phyloP scores from a whole-genome alignment of 164 flowering plant species.

The Aristolochia contorta region DNA sequence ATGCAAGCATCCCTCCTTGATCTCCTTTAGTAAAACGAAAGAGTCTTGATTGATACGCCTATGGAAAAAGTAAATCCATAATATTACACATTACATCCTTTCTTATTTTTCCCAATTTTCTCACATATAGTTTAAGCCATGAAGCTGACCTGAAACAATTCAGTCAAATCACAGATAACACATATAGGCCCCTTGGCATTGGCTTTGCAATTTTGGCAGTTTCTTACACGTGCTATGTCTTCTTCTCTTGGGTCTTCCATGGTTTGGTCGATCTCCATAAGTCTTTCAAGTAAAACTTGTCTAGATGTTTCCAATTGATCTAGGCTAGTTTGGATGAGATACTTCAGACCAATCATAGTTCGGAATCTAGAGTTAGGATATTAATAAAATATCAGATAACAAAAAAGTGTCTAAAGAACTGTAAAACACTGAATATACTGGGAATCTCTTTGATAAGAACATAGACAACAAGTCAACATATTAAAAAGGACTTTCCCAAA shows the following conservation, averaged over 20 bases:
- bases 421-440: too few species aligned
- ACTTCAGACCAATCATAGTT: conserved; percentile 54
- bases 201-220: conserved; percentile 57
- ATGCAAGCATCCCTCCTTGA: conserved; percentile 45
- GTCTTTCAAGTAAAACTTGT: conserved; percentile 45
- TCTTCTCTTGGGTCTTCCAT: conserved; percentile 81
- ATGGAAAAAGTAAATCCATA: conserved; percentile 6
- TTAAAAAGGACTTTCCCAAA: too few species aligned
- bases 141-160: conserved; percentile 61
- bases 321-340: conserved; percentile 61
- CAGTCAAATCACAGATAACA: conserved; percentile 75
- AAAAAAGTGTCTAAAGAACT: too few species aligned
- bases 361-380: conserved; percentile 41
- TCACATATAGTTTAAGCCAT: too few species aligned
- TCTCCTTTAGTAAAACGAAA: conserved; percentile 53
- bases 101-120: too few species aligned
- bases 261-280: conserved; percentile 66
- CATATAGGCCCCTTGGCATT: conserved; percentile 60
- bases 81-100: not conserved
- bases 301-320: conserved; percentile 69
- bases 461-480: too few species aligned
- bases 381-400: too few species aligned
- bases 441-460: too few species aligned
- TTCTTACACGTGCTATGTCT: conserved; percentile 66
- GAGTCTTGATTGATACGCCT: conserved; percentile 84